Evolutionary conservation across 495 filamentous ascomycete species (phyloP).

Genomic region (Penicillium egyptiacum): DNA sequence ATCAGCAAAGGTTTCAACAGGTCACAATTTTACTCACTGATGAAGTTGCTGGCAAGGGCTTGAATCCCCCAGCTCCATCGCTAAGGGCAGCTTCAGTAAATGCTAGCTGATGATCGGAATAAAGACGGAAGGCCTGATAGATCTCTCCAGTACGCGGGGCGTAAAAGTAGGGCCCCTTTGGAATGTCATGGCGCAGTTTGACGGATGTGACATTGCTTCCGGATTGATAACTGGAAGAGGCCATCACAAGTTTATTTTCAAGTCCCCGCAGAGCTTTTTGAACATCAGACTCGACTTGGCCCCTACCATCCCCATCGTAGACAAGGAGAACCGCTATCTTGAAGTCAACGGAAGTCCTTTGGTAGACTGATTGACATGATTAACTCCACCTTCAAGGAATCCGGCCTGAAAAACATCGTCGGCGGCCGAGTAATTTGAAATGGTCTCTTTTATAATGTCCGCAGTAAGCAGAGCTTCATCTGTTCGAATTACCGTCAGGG

Average conservation of each 20-base stretch:
- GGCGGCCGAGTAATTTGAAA: constrained; percentile 27
- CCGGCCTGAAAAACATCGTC: constrained; percentile 47
- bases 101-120: constrained; percentile 40
- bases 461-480: constrained; percentile 13
- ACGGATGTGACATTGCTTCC: constrained; percentile 3
- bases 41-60: constrained; percentile 37
- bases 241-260: constrained; percentile 11
- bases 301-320: constrained; percentile 12
- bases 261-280: background rate
- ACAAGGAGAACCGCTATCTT: constrained; percentile 5
- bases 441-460: constrained; percentile 20
- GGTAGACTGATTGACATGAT: background rate
- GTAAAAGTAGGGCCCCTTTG: constrained; percentile 51
- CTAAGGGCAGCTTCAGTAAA: constrained; percentile 39
- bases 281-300: constrained; percentile 4
- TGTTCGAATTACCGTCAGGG: constrained; percentile 42
- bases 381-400: constrained; percentile 32
- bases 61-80: constrained; percentile 38
- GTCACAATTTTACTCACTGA: constrained; percentile 20
- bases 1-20: background rate
- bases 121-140: constrained; percentile 42
- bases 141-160: constrained; percentile 37
- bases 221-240: constrained; percentile 10
- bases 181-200: constrained; percentile 23
- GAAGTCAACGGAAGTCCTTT: background rate